A percentile compares a stretch with the other conserved stretches of the same genome.
phyloP scores from a whole-genome alignment of 768 basidiomycete species.

The Termitomyces eurrhizus region DNA sequence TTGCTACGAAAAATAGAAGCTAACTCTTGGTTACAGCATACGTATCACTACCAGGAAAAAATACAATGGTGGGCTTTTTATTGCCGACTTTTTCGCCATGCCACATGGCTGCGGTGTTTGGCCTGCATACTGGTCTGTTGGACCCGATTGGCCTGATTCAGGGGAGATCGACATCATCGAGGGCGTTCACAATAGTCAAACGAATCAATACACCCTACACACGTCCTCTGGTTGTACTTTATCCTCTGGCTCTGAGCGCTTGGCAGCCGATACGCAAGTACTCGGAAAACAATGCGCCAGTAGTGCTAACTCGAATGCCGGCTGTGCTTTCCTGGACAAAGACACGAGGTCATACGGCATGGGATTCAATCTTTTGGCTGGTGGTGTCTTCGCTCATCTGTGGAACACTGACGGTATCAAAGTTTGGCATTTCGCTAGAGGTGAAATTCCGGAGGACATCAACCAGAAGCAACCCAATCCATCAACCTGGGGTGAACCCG shows the following conservation, averaged over 20 bases:
- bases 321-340: constrained; percentile 46
- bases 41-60: constrained; percentile 63
- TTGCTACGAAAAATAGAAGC: neutral
- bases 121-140: constrained; percentile 51
- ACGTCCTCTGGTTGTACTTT: constrained; percentile 40
- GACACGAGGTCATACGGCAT: constrained; percentile 28
- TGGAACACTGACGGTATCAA: constrained; percentile 51
- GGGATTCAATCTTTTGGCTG: constrained; percentile 40
- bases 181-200: constrained; percentile 55
- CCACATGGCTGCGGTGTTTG: constrained; percentile 68
- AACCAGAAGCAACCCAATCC: constrained; percentile 40
- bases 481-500: constrained; percentile 46
- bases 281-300: constrained; percentile 33
- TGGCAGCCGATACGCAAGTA: constrained; percentile 22
- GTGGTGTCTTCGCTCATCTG: constrained; percentile 55
- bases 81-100: constrained; percentile 68
- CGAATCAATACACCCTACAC: constrained; percentile 68
- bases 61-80: constrained; percentile 67
- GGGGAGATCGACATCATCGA: constrained; percentile 77
- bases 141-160: constrained; percentile 47
- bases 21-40: constrained; percentile 38
- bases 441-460: constrained; percentile 51
- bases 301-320: constrained; percentile 35
- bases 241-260: constrained; percentile 21
- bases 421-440: constrained; percentile 53